Evolutionary conservation across 352 stramenopile species (phyloP).

Genomic region (Globisporangium spinosum): DNA sequence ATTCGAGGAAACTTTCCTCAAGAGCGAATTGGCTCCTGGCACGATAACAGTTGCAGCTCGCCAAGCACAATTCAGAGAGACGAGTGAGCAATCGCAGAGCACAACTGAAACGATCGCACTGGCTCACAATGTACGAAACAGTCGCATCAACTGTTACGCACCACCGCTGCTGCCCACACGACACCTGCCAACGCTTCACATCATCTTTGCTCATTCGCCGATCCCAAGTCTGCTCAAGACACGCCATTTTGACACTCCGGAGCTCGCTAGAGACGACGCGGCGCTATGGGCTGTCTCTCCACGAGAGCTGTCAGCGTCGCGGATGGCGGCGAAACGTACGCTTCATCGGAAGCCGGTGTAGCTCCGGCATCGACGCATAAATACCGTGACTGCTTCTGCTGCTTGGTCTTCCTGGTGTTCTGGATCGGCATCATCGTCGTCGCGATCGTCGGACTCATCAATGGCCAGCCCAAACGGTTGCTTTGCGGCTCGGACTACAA

Average conservation of each 20-base stretch:
- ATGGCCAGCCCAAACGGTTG: slow-evolving; percentile 62
- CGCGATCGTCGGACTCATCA: slow-evolving; percentile 45
- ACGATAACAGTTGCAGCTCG: not conserved
- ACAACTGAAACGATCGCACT: not conserved
- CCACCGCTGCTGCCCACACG: not conserved
- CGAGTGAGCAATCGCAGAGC: not conserved
- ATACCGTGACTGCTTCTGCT: slow-evolving; percentile 69
- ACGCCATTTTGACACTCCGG: not conserved
- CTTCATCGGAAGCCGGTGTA: slow-evolving; percentile 35
- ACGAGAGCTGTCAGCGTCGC: slow-evolving; percentile 44
- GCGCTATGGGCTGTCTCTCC: slow-evolving; percentile 62
- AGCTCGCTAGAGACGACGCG: not conserved
- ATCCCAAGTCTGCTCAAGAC: not conserved
- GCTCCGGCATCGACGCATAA: slow-evolving; percentile 49
- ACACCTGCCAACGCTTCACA: not conserved
- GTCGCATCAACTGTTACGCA: not conserved
- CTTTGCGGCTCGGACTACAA: slow-evolving; percentile 75
- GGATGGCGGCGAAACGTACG: slow-evolving; percentile 16
- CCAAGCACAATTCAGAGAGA: not conserved
- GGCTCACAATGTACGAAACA: not conserved
- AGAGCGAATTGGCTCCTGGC: not conserved
- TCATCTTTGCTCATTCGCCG: not conserved
- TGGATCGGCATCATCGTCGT: slow-evolving; percentile 74
- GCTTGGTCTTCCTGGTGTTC: slow-evolving; percentile 64
- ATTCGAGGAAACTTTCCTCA: not conserved